Evolutionary conservation across 163 green algal genomes (phyloP), one percentile per base, ranked within the genome.

Genomic region (Chlamydomonas reinhardtii): DNA sequence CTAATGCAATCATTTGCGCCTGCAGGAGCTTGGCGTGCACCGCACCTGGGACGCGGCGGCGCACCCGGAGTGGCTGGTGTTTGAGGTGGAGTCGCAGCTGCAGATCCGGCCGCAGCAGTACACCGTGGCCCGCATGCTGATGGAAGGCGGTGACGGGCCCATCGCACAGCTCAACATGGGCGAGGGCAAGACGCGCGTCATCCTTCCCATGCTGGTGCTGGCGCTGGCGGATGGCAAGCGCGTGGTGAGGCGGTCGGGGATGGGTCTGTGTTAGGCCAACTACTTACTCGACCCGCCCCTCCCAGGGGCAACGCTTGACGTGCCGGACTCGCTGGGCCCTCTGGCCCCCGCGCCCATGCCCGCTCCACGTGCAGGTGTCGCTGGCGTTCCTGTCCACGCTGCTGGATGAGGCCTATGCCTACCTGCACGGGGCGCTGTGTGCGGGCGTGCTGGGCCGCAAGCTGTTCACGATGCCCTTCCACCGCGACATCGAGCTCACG

Each of bases 91-190:
- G 86, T 80, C 82, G 4, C 76, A 84, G 74, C 91, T 95, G 35
- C 89, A 94, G 86, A 94, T 94, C 74, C 82, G 92, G n/a, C 91
- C 87, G 3, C 29, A 37, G 31, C 92, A 95, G 88, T 35, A 93
- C 74, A 62, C 35, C 25, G 71, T 93, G 31, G 90, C 91, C 5
- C 14, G 79, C 25, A 64, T 91, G 29, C 79, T 95, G 29, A 89
- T 95, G n/a, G 48, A 56, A 14, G 48, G 48, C 48, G 6, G 73
- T n/a, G 66, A 90, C 70, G 92, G 92, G 1, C 37, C 85, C n/a
- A 90, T 95, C 56, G 70, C 74, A 37, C 92, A 95, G 91, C 87
- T 95, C 73, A 95, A 94, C 87, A 94, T 95, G 92, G 91, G 89
- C 20, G 90, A 94, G 83, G 92, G 92, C 84, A 95, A 95, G 87